Evolutionary conservation across 1,139 yeast genomes (phyloP), one percentile per base, ranked within the genome.

Genomic region (Saccharomyces hybrid): DNA sequence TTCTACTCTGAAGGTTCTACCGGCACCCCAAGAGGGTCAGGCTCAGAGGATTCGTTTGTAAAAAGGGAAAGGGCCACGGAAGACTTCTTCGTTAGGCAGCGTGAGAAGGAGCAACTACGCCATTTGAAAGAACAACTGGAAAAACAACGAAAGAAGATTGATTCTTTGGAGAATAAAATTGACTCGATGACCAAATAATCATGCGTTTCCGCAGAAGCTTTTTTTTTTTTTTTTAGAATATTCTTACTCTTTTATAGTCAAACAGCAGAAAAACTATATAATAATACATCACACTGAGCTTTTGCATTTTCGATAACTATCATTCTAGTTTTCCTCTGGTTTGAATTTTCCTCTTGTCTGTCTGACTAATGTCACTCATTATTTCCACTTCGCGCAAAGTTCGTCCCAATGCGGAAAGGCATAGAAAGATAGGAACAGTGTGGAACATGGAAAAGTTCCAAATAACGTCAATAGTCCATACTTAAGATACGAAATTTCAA

Each of bases 51-150:
- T 64, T 75, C 82, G 55, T 82, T 82, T 72, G 73, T 76, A 63
- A 80, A 83, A 71, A 83, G 88, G 67, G 90, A 84, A 74, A 80
- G 80, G 74, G 87, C 87, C 57, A 79, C 78, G 64, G 89, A 84
- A 73, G 86, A 83, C 71, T 73, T 71, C 64, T 84, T 79, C 73
- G 75, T 83, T 67, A 78, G 72, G 67, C 80, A 81, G 66, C 79
- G 78, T 68, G 88, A 84, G 73, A 79, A 79, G 68, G 87, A 82
- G 68, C 80, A 79, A 71, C 73, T 84, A 63, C 77, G 75, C 59
- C 75, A 76, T 49, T 73, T 82, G 63, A 78, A 71, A 64, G 78
- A 77, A 67, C 75, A 78, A 63, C 69, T 79, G 63, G 74, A 78
- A 68, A 73, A 79, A 70, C 82, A 78, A 66, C 77, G 78, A 69